These are phyloP conservation scores for Oryza rufipogon DNA, from an alignment of 176 grass and related monocot species.

Conservation along the genomic window DNA sequence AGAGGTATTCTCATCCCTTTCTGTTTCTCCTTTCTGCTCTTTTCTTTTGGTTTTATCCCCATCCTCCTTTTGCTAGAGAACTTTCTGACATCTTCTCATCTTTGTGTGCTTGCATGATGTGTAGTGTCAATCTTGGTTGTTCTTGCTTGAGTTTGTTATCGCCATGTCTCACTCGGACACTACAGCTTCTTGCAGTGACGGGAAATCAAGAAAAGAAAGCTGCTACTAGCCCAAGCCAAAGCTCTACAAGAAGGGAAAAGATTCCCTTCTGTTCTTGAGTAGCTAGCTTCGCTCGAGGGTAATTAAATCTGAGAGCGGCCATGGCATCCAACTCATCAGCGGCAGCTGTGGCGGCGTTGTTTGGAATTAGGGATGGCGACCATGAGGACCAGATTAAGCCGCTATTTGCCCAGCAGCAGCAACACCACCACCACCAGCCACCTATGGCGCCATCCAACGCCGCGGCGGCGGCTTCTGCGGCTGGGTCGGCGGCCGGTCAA, in stretches of 20 bases:
- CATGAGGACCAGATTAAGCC: constrained; percentile 73
- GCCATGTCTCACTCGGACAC: constrained; percentile 42
- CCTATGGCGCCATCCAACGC: constrained; percentile 17
- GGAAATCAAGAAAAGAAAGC: constrained; percentile 12
- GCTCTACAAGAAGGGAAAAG: constrained; percentile 29
- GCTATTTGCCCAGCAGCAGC: constrained; percentile 47
- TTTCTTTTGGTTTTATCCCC: constrained; percentile 54
- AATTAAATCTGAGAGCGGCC: constrained; percentile 45
- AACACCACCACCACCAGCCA: constrained; percentile 49
- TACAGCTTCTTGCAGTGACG: constrained; percentile 29
- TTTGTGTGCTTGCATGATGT: constrained; percentile 44
- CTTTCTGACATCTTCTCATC: constrained; percentile 37
- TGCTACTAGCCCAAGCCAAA: constrained; percentile 31
- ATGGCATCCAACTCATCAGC: constrained; percentile 86
- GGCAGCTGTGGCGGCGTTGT: constrained; percentile 58
- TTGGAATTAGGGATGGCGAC: constrained; percentile 79
- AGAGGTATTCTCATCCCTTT: constrained; percentile 32
- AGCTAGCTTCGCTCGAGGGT: not conserved
- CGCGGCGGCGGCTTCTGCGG: constrained; percentile 20
- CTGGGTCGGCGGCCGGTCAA: constrained; percentile 2
- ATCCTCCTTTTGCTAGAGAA: constrained; percentile 2
- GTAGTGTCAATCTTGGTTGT: constrained; percentile 38
- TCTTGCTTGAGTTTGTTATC: constrained; percentile 33
- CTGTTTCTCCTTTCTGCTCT: constrained; percentile 41
- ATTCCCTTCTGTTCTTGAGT: constrained; percentile 13